Conservation (phyloP, 1,139 yeast genomes). For the Blastobotrys aristatus region DNA sequence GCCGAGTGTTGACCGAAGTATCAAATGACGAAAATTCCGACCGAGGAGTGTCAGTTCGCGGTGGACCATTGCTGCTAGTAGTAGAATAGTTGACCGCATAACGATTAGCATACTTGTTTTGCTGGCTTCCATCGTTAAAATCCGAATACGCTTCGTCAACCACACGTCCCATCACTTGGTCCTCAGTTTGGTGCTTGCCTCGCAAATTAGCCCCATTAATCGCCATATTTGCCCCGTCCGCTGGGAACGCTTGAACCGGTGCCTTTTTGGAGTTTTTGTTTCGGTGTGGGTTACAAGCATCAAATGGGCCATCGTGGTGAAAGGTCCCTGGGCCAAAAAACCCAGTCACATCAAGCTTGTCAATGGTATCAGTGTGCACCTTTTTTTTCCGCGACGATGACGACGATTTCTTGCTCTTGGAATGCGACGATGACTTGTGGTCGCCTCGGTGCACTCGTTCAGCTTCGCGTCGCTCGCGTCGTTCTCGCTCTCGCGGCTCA, state of each 20-base stretch:
- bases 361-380: constrained; percentile 71
- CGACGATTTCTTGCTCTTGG: constrained; percentile 10
- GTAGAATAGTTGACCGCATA: background rate
- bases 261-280: constrained; percentile 72
- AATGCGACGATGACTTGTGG: constrained; percentile 4
- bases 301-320: constrained; percentile 99
- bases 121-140: constrained; percentile 12
- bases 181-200: constrained; percentile 37
- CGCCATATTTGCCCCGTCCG: constrained; percentile 88
- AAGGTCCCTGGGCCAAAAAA: constrained; percentile 89
- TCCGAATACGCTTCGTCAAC: constrained; percentile 32
- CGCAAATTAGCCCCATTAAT: constrained; percentile 52
- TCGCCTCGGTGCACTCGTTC: constrained; percentile 17
- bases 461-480: constrained; percentile 18
- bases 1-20: constrained; percentile 59
- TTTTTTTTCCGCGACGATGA: constrained; percentile 30
- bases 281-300: constrained; percentile 96
- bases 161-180: constrained; percentile 34
- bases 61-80: constrained; percentile 6
- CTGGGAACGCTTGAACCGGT: constrained; percentile 93
- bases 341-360: constrained; percentile 91
- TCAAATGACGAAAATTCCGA: constrained; percentile 43
- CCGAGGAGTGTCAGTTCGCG: constrained; percentile 12
- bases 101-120: background rate
- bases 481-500: constrained; percentile 22